These are phyloP conservation scores for Penicillium crystallinum DNA, from an alignment of 495 filamentous ascomycete genomes.

Conservation along the genomic window DNA sequence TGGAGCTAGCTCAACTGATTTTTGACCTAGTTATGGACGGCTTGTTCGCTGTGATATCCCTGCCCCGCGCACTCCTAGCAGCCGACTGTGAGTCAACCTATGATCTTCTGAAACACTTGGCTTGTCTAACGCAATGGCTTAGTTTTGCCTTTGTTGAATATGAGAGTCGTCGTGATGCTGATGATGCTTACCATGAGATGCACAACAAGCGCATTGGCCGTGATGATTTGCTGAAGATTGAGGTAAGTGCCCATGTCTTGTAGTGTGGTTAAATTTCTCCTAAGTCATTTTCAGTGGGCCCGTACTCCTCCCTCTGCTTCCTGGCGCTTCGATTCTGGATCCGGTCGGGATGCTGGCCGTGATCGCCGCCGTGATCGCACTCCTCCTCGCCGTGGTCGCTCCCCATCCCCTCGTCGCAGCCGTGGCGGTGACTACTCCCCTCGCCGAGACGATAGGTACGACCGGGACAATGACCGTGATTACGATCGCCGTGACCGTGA, in stretches of 20 bases:
- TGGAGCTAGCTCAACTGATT: slow-evolving; percentile 4
- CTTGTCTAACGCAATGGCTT: slow-evolving; percentile 12
- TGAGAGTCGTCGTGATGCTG: slow-evolving; percentile 96
- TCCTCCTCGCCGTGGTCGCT: slow-evolving; percentile 72
- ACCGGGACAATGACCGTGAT: slow-evolving; percentile 65
- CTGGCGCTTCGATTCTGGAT: slow-evolving; percentile 92
- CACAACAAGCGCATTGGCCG: slow-evolving; percentile 98
- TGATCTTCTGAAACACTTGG: not conserved
- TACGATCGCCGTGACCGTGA: slow-evolving; percentile 72
- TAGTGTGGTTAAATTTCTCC: slow-evolving; percentile 1
- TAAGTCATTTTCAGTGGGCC: slow-evolving; percentile 66
- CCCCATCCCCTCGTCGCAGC: slow-evolving; percentile 69
- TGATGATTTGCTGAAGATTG: slow-evolving; percentile 95
- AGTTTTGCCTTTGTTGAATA: slow-evolving; percentile 99
- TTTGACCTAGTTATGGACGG: slow-evolving; percentile 75
- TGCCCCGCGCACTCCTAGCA: slow-evolving; percentile 85
- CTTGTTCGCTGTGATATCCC: slow-evolving; percentile 99
- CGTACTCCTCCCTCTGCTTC: slow-evolving; percentile 96
- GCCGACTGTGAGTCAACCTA: slow-evolving; percentile 73
- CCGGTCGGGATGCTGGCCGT: slow-evolving; percentile 64
- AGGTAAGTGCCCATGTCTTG: slow-evolving; percentile 53
- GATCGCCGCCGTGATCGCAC: slow-evolving; percentile 69
- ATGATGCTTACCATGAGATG: slow-evolving; percentile 99
- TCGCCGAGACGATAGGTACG: slow-evolving; percentile 83
- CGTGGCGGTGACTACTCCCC: slow-evolving; percentile 82